phyloP scores from a whole-genome alignment of 495 filamentous ascomycete species.

The Friedmanniomyces endolithicus region DNA sequence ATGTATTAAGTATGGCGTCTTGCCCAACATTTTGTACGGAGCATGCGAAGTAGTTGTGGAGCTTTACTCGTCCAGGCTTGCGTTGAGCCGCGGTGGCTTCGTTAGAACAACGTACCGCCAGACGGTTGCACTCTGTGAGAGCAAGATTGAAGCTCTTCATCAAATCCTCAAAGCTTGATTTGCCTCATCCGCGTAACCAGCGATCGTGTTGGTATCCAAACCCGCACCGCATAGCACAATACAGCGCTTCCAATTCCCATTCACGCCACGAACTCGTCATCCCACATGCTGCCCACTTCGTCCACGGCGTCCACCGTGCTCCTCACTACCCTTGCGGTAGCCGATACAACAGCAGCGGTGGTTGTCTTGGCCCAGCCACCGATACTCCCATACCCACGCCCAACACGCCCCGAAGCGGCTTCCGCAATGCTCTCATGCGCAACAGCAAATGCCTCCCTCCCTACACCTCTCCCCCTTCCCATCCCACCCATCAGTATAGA shows the following conservation, averaged over 20 bases:
- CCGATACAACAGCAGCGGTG: background rate
- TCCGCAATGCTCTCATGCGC: background rate
- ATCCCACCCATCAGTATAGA: background rate
- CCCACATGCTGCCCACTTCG: constrained; percentile 19
- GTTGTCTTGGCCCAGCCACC: background rate
- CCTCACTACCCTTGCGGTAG: constrained; percentile 2
- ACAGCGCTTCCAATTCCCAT: too few relatives aligned
- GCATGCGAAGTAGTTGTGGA: too few relatives aligned
- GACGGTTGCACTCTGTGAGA: too few relatives aligned
- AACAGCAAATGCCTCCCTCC: background rate
- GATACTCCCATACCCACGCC: background rate
- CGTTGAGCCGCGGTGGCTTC: too few relatives aligned
- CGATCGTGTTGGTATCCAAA: too few relatives aligned
- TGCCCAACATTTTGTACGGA: too few relatives aligned
- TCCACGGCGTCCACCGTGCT: constrained; percentile 12
- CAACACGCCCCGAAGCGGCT: background rate
- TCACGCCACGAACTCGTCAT: constrained; percentile 17
- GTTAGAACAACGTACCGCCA: too few relatives aligned
- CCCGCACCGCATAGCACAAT: background rate
- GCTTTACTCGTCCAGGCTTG: too few relatives aligned
- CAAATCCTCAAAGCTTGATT: too few relatives aligned
- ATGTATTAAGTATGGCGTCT: too few relatives aligned
- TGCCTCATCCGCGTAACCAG: too few relatives aligned
- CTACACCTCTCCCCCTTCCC: background rate
- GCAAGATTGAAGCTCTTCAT: too few relatives aligned